These are phyloP conservation scores for Kuraishia capsulata DNA, from an alignment of 805 yeast species.

Conservation along the genomic window DNA sequence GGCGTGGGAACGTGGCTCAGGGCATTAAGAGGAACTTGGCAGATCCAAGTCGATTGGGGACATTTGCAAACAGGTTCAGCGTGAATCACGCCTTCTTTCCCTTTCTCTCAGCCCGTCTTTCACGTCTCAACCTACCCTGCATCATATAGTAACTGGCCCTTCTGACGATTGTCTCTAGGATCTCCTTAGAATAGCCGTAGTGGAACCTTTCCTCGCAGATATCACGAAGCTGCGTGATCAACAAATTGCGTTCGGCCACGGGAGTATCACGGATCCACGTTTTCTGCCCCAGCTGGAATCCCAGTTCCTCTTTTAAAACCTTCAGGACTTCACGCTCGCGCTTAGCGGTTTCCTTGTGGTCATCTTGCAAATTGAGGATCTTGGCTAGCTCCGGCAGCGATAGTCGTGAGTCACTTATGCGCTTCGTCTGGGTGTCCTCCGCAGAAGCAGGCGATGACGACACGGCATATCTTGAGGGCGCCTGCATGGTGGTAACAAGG, in stretches of 20 bases:
- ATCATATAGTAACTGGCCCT: conserved; percentile 74
- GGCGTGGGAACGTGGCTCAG: too few relatives aligned
- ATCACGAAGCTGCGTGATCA: conserved; percentile 38
- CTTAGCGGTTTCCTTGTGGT: conserved; percentile 44
- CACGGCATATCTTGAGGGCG: neutral
- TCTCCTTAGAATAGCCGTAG: conserved; percentile 40
- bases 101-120: conserved; percentile 42
- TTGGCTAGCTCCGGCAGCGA: conserved; percentile 48
- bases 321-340: conserved; percentile 45
- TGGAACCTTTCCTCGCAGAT: conserved; percentile 38
- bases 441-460: neutral
- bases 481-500: neutral
- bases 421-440: neutral
- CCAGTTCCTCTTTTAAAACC: conserved; percentile 46
- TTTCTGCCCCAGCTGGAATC: conserved; percentile 65
- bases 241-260: conserved; percentile 35
- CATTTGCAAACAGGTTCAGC: too few relatives aligned
- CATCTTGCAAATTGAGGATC: conserved; percentile 37
- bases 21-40: too few relatives aligned
- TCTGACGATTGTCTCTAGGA: conserved; percentile 65
- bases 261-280: conserved; percentile 83
- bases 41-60: too few relatives aligned
- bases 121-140: conserved; percentile 70
- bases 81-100: too few relatives aligned
- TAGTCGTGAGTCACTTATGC: conserved; percentile 39